Conservation (phyloP, 208 protist genomes). For the Angomonas ambiguus region DNA sequence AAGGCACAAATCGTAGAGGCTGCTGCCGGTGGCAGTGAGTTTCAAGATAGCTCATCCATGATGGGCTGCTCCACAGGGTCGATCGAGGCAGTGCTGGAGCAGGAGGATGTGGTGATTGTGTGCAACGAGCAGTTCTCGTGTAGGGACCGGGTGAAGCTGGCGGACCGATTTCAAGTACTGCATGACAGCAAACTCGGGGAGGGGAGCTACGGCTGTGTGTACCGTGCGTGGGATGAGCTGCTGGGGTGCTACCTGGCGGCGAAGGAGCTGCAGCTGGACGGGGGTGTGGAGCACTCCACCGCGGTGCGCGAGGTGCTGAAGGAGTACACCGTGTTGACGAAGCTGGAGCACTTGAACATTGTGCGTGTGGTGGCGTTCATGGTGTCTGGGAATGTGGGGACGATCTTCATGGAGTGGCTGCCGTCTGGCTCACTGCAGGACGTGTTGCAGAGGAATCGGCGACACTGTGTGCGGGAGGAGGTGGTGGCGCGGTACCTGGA, state of each 20-base stretch:
- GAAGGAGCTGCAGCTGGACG: constrained; percentile 54
- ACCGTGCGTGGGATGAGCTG: constrained; percentile 55
- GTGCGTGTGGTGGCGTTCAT: constrained; percentile 64
- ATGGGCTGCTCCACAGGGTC: not conserved
- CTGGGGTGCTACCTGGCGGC: constrained; percentile 52
- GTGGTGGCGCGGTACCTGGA: constrained; percentile 53
- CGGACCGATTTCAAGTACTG: constrained; percentile 49
- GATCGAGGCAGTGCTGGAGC: constrained; percentile 34
- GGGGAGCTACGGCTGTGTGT: constrained; percentile 52
- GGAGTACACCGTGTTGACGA: constrained; percentile 65
- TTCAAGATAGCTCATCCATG: not conserved
- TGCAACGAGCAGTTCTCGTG: constrained; percentile 46
- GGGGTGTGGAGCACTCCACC: constrained; percentile 14
- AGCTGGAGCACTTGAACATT: constrained; percentile 62
- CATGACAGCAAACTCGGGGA: constrained; percentile 24
- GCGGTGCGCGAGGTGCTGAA: constrained; percentile 44
- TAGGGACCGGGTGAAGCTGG: constrained; percentile 37
- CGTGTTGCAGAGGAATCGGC: constrained; percentile 32
- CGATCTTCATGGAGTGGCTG: constrained; percentile 79
- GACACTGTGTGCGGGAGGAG: constrained; percentile 42
- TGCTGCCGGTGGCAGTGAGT: too few species aligned
- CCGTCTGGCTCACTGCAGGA: constrained; percentile 58
- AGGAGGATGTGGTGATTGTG: constrained; percentile 54
- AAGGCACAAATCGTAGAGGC: too few species aligned
- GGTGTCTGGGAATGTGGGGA: constrained; percentile 32